Conservation (phyloP, 2,329 filamentous ascomycete species). For the Macrophomina tecta region DNA sequence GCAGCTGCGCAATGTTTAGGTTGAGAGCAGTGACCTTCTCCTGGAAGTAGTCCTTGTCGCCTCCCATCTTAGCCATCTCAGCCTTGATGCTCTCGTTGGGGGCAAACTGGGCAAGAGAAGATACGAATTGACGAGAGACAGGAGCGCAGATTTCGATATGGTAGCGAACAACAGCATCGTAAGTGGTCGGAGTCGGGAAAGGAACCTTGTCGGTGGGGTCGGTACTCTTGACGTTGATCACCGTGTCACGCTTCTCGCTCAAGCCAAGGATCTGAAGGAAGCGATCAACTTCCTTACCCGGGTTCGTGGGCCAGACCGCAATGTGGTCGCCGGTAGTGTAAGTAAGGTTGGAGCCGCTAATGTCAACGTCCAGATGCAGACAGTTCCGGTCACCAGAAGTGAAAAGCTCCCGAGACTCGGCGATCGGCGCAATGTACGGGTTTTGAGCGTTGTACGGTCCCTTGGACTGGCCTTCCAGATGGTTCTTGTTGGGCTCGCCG, state of each 20-base stretch:
- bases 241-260: conserved; percentile 75
- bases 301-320: conserved; percentile 95
- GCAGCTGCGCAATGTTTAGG: conserved; percentile 87
- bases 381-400: conserved; percentile 90
- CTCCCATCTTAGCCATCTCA: conserved; percentile 86
- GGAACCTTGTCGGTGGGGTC: conserved; percentile 97
- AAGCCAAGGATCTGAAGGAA: conserved; percentile 83
- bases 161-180: conserved; percentile 90
- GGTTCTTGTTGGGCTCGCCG: conserved; percentile 94
- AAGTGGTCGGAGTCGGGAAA: conserved; percentile 96
- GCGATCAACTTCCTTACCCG: conserved; percentile 88
- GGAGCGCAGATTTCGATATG: conserved; percentile 96
- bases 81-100: conserved; percentile 83
- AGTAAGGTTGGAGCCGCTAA: conserved; percentile 84
- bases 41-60: conserved; percentile 95
- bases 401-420: conserved; percentile 90
- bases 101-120: conserved; percentile 85
- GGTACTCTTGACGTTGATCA: conserved; percentile 87
- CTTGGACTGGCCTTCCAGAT: conserved; percentile 82
- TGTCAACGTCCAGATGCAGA: conserved; percentile 92
- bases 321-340: conserved; percentile 99
- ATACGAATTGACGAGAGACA: conserved; percentile 93
- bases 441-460: conserved; percentile 97
- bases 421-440: conserved; percentile 93
- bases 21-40: conserved; percentile 80